Evolutionary conservation across 2,329 filamentous ascomycete genomes (phyloP), one percentile per base, ranked within the genome.

Genomic region (Achaetomium macrosporum): DNA sequence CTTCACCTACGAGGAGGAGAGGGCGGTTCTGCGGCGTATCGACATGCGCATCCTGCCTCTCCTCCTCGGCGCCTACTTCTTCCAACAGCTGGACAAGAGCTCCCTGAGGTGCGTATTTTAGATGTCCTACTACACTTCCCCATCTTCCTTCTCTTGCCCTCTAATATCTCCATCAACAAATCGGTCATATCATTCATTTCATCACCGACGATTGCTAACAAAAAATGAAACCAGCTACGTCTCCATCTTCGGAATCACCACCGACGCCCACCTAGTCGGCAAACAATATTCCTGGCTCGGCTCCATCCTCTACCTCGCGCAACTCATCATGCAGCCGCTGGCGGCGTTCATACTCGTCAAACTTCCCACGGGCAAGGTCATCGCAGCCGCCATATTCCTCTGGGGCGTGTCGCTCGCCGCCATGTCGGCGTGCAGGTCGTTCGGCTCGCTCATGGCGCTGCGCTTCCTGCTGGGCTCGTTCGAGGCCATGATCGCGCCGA

Each of bases 231-330:
- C n/a, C n/a, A 63, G 59, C 30, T 76, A 75, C 50, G 73, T 74
- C 10, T 73, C 73, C 52, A 73, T 78, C 57, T 77, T 77, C 56
- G 76, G 75, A 3, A 64, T 80, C 33, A 66, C 70, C 19, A 66
- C 72, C 33, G 74, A 77, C 54, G 73, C 75, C 0, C 60, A 75
- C 31, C 69, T 79, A 8, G 65, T 69, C n/a, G 75, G 71, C 16
- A 64, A 71, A 31, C 68, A 79, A 50, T 75, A 71, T 59, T 83
- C 80, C 1, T 84, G 80, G 80, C 74, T 84, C 0, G 78, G 79
- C 0, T 82, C 78, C 1, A 76, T 84, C 47, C 68, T 84, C 13
- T 84, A 79, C 60, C 67, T 82, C n/a, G 79, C 79, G 1, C 78
- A 82, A 61, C 71, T 83, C 9, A 67, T 80, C 12, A 76, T 81